Base-by-base conservation (phyloP, 2,329 filamentous ascomycete genomes). In the Cyphellophora attinorum region DNA sequence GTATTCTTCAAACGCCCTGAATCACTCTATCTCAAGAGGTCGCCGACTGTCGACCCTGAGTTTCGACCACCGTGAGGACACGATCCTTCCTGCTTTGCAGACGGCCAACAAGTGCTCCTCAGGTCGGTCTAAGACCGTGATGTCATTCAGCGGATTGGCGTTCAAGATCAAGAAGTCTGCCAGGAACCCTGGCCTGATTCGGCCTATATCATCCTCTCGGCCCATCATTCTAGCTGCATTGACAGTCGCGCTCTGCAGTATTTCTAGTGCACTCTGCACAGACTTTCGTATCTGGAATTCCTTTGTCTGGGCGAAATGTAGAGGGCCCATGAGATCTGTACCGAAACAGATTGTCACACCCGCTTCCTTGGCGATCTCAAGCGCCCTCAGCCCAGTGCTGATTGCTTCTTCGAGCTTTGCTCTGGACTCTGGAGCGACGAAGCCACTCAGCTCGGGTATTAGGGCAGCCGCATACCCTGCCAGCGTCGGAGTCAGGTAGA, bases 271-370 rank as follows among this genome's bases (percentile, higher is more conserved):
- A 5, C 52, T 54, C 19, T 69, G 49, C 2, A 66, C 63, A 37
- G 60, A 47, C 5, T 57, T 54, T 5, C 68, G 57, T 11, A 73
- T 37, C 0, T 50, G 47, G 39, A 74, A 73, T 40, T 72, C 68
- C 17, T 56, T 54, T 1, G 58, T 62, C 51, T 74, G 70, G n/a
- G 61, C 59, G 8, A 56, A 46, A 5, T 60, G 58, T 37, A 73
- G 47, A 1, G 64, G 65, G 0, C 68, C 70, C 1, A 75, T 57
- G 6, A 74, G 57, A 50, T 74, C 70, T 0, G 67, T 67, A 0
- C 72, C 72, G 42, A 65, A 73, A 46, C 70, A 74, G 27, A 76
- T 67, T 1, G 58, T 67, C 1, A 76, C 68, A 0, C 70, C 71
- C 0, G 65, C 67, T 6, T 68, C 59, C 13, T 59, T 51, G 2